phyloP scores from a whole-genome alignment of 2,329 filamentous ascomycete species.

The Alternaria sp. region DNA sequence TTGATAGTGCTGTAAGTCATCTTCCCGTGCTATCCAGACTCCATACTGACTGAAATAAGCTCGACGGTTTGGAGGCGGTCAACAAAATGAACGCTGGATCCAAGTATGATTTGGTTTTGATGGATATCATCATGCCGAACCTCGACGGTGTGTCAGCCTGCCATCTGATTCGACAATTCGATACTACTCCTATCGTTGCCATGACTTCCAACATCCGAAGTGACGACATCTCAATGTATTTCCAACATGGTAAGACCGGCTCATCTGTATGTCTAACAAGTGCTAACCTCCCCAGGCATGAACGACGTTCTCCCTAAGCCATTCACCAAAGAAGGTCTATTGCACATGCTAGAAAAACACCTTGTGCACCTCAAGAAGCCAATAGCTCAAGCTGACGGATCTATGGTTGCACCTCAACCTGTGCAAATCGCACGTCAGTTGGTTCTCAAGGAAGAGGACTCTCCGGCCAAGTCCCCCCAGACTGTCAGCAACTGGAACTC shows the following conservation, averaged over 20 bases:
- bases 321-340: constrained; percentile 85
- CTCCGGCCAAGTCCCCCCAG: constrained; percentile 68
- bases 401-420: constrained; percentile 62
- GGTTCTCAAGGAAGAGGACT: constrained; percentile 68
- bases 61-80: constrained; percentile 90
- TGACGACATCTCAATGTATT: constrained; percentile 97
- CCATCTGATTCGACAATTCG: constrained; percentile 88
- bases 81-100: constrained; percentile 77
- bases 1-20: constrained; percentile 68
- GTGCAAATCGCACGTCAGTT: constrained; percentile 63
- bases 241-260: constrained; percentile 80
- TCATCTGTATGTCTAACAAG: background rate
- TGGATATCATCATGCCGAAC: constrained; percentile 90
- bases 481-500: constrained; percentile 71
- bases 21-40: background rate
- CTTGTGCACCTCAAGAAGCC: constrained; percentile 83
- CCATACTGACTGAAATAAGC: constrained; percentile 58
- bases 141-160: constrained; percentile 95
- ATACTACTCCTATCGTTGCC: constrained; percentile 88
- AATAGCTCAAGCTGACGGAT: constrained; percentile 45
- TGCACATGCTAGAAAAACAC: constrained; percentile 86
- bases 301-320: constrained; percentile 97
- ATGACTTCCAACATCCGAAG: constrained; percentile 99
- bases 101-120: constrained; percentile 69
- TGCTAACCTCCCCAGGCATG: constrained; percentile 74